Base-by-base conservation (phyloP, 345 rosid species). In the Erodium maritimum region DNA sequence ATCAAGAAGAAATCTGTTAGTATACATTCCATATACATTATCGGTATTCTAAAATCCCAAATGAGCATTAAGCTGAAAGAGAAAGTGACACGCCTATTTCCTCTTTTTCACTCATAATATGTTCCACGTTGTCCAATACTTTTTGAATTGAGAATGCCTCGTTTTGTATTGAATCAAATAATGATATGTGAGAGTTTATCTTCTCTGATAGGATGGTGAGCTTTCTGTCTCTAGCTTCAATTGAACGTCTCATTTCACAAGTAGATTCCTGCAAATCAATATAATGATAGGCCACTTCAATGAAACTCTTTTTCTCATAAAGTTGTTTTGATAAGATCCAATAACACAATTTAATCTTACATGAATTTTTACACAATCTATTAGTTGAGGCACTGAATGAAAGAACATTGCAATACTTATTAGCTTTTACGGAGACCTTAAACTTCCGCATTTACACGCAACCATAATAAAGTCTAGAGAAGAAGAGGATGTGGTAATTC, bases 131-230 rank as follows among this genome's bases (percentile, higher is more conserved):
- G 23, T 83, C 81, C 59, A 82, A 71, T 51, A 82, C 74, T 63
- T 80, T 77, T 66, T 79, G 84, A 62, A 84, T 68, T 19, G 68
- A 71, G n/a, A 75, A 75, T 67, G 89, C 88, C 75, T 82, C 91
- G 66, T 70, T 86, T 77, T 81, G 87, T 65, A 88, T 88, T 17
- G 89, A 83, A 75, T 86, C 90, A 63, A 88, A 82, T 69, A 86
- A 67, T 16, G 77, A 64, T n/a, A 83, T 55, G 58, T 88, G 94
- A 75, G 87, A 75, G 52, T 78, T 66, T 63, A 88, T 58, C 74
- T 83, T 82, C 73, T 83, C 77, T 1, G 69, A 64, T 55, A 86
- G 73, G 56, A 67, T 57, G 23, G 23, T 45, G 33, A 83, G 70
- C 66, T 79, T 86, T 66, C 77, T 79, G 50, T 86, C 82, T 59